A percentile compares a stretch with the other conserved stretches of the same genome.
phyloP scores from a whole-genome alignment of 768 basidiomycete species.

The Rhodosporidiobolus sp. region DNA sequence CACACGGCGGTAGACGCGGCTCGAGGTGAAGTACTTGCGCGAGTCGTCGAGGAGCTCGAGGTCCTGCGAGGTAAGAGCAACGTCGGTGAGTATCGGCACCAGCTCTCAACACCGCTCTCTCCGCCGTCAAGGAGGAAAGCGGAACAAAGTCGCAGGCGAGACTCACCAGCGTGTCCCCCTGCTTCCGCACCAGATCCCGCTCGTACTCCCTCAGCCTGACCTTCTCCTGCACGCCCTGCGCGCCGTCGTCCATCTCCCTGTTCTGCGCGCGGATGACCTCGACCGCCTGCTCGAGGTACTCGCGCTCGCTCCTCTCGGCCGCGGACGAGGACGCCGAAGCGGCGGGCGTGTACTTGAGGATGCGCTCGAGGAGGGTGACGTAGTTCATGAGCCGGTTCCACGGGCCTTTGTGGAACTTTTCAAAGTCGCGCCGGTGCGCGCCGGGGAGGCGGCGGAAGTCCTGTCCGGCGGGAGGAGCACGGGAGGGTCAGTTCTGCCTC shows the following conservation, averaged over 20 bases:
- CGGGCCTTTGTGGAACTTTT: conserved; percentile 85
- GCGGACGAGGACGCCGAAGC: conserved; percentile 52
- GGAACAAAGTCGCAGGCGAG: too few species aligned
- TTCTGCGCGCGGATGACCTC: conserved; percentile 70
- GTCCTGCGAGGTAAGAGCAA: conserved; percentile 56
- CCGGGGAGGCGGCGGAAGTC: conserved; percentile 26
- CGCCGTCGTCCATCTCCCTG: conserved; percentile 61
- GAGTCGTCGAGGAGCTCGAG: conserved; percentile 84
- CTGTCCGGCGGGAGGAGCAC: conserved; percentile 51
- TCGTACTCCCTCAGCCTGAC: conserved; percentile 86
- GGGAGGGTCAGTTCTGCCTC: neutral
- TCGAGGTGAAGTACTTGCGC: conserved; percentile 76
- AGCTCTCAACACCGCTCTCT: too few species aligned
- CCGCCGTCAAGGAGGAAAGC: neutral
- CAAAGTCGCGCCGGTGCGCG: conserved; percentile 69
- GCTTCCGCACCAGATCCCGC: conserved; percentile 72
- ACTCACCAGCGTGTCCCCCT: conserved; percentile 65
- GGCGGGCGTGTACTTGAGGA: conserved; percentile 62
- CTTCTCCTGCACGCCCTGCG: conserved; percentile 77
- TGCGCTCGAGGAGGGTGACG: conserved; percentile 73
- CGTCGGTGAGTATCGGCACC: too few species aligned
- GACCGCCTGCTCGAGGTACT: conserved; percentile 77
- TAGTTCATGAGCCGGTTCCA: conserved; percentile 87
- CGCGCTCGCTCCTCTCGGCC: conserved; percentile 55
- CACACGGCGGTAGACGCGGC: conserved; percentile 78